A percentile compares a stretch with the other conserved stretches of the same genome.
phyloP scores from a whole-genome alignment of 495 filamentous ascomycete genomes.

The Aspergillus funiculosus region DNA sequence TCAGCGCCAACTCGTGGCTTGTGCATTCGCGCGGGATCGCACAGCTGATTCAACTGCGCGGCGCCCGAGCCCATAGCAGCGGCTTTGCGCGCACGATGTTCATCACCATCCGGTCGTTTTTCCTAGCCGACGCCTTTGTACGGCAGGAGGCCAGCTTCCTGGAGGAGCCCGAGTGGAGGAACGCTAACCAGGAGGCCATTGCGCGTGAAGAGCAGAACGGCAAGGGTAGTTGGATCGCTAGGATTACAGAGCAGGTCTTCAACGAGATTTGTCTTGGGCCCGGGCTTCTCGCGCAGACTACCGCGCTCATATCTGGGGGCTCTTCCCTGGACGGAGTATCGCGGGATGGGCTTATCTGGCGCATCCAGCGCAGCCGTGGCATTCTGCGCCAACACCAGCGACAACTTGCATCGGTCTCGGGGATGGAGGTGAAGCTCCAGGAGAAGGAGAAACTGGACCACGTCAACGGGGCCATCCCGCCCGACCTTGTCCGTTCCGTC shows the following conservation, averaged over 20 bases:
- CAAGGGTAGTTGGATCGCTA: conserved; percentile 13
- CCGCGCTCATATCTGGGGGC: conserved; percentile 6
- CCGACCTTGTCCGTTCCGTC: conserved; percentile 7
- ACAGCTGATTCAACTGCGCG: conserved; percentile 26
- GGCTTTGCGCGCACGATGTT: conserved; percentile 30
- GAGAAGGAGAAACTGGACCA: conserved; percentile 2
- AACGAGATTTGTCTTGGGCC: conserved; percentile 24
- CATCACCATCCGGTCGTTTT: conserved; percentile 26
- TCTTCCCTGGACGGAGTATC: not conserved
- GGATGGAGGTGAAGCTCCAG: conserved; percentile 10
- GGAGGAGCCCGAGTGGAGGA: conserved; percentile 25
- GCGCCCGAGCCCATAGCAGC: conserved; percentile 20
- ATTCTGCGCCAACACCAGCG: conserved; percentile 12
- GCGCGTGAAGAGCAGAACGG: conserved; percentile 14
- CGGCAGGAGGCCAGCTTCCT: conserved; percentile 29
- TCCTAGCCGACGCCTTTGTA: conserved; percentile 27
- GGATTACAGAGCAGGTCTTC: conserved; percentile 24
- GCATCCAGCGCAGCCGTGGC: conserved; percentile 11
- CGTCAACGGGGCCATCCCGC: conserved; percentile 10
- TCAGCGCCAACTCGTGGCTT: conserved; percentile 27
- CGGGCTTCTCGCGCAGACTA: conserved; percentile 20
- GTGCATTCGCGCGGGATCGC: conserved; percentile 33
- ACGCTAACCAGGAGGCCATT: conserved; percentile 18
- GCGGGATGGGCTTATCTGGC: conserved; percentile 6
- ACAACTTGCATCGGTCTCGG: conserved; percentile 11